Conservation (phyloP, 2,329 filamentous ascomycete genomes). For the Acarospora socialis region DNA sequence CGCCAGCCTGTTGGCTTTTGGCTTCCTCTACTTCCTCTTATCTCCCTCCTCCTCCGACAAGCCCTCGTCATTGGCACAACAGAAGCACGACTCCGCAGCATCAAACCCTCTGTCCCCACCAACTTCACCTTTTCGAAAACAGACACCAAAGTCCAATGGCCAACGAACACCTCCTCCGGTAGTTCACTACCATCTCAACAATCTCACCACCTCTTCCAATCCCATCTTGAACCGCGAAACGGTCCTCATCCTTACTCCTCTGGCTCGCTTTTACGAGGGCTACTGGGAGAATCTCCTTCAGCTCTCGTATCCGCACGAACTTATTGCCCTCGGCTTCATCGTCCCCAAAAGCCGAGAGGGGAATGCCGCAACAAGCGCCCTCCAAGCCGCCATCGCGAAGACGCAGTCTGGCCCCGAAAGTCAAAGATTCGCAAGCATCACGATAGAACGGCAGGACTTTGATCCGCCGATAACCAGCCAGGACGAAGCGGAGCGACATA, state of each 20-base stretch:
- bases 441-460: slow-evolving; percentile 90
- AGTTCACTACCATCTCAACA: slow-evolving; percentile 87
- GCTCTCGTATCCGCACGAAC: slow-evolving; percentile 78
- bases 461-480: slow-evolving; percentile 69
- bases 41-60: slow-evolving; percentile 37
- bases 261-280: slow-evolving; percentile 80
- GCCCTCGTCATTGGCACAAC: slow-evolving; percentile 34
- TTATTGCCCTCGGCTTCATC: slow-evolving; percentile 93
- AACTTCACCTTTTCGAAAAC: slow-evolving; percentile 59
- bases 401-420: slow-evolving; percentile 72
- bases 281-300: slow-evolving; percentile 91
- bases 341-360: slow-evolving; percentile 87
- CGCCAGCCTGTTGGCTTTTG: slow-evolving; percentile 56
- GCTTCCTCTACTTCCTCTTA: slow-evolving; percentile 51
- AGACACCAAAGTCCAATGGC: slow-evolving; percentile 39
- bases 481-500: slow-evolving; percentile 78
- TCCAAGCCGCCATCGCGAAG: slow-evolving; percentile 73
- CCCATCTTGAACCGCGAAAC: slow-evolving; percentile 70
- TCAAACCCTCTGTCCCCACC: slow-evolving; percentile 59
- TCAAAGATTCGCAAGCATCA: slow-evolving; percentile 79
- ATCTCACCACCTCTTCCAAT: slow-evolving; percentile 66
- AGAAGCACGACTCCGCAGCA: slow-evolving; percentile 42
- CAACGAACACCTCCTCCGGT: slow-evolving; percentile 61
- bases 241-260: slow-evolving; percentile 80
- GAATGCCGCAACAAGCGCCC: slow-evolving; percentile 65